Evolutionary conservation across 2,329 filamentous ascomycete species (phyloP), one percentile per base, ranked within the genome.

Genomic region (Colletotrichum incanum): DNA sequence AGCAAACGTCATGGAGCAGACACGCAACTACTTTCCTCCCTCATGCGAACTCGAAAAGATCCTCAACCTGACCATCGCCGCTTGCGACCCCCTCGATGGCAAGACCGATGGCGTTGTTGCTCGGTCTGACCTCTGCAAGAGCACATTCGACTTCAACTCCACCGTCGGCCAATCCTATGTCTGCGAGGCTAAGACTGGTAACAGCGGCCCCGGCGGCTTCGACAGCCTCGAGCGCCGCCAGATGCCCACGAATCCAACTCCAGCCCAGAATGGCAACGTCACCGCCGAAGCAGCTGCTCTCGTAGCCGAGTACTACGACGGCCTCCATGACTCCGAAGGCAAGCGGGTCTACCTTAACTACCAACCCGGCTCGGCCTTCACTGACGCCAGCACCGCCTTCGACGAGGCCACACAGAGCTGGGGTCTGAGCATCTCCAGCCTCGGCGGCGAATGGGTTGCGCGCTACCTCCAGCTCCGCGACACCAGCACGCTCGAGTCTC

Each of bases 1-100:
- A 11, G 76, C 80, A 18, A 79, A 81, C 39, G 78, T 84, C 9
- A 78, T 85, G 54, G 82, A 86, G 76, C 73, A 80, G 63, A 81
- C 78, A 1, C 71, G 81, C 18, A 79, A 50, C 26, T 60, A 68
- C 45, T 72, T 61, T 16, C 69, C 72, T 37, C 58, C 69, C 2
- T 62, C 47, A 2, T 74, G 72, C 50, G 76, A 79, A 71, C 74
- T 80, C 11, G 69, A 75, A 1, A 85, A 84, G 75, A 89, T 90
- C 56, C 82, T 87, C 26, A 90, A 89, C 75, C 80, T 82, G 49
- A 90, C 88, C 6, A 89, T 90, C 58, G 80, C 80, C 1, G 84
- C 84, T 45, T 91, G 89, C 62, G 88, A 91, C 73, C 80, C 83
- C 9, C 80, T 91, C 7, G 89, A 91, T 67, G 88, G 89, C 7